Base-by-base conservation (phyloP, 2,329 filamentous ascomycete species). In the Fusarium subtropicale region DNA sequence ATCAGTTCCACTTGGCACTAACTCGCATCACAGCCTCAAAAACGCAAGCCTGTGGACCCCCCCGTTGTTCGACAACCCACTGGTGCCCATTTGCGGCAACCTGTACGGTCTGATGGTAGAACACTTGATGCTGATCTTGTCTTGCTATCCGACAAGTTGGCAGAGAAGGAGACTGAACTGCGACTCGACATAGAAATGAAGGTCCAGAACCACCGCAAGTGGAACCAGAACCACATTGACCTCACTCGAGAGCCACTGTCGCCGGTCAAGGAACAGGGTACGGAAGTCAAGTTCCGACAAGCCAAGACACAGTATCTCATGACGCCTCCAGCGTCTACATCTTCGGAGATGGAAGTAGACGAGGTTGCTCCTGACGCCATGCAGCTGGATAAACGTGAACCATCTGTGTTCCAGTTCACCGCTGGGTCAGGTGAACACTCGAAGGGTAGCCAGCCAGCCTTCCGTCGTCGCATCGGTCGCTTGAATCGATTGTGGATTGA, bases 161-260 rank as follows among this genome's bases (percentile, higher is more conserved):
- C 89, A 44, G 92, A 97, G 79, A 93, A 92, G 79, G 91, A 95
- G 72, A 93, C 92, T 71, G 89, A 92, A 73, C 89, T 97, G 71
- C 87, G 91, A 67, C 86, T 86, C 69, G 93, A 97, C 75, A 93
- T 98, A 77, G 92, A 97, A 79, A 89, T 89, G 73, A 95, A 97
- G 80, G 90, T 97, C 56, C 87, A 91, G 74, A 95, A 96, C 80
- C 95, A 97, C 81, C 89, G 91, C 73, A 90, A 92, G 78, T 97
- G 95, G 94, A 97, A 97, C 80, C 87, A 92, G 74, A 91, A 92
- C 76, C 94, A 93, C 83, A 88, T 97, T 74, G 94, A 98, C 81
- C 86, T 94, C 77, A 97, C 95, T 66, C 90, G 91, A 82, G 90
- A 91, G 70, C 94, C 95, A 52, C 87, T 98, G 70, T 93, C 92